phyloP scores from a whole-genome alignment of 192 early-diverging fungal species.

The Backusella australiensis region DNA sequence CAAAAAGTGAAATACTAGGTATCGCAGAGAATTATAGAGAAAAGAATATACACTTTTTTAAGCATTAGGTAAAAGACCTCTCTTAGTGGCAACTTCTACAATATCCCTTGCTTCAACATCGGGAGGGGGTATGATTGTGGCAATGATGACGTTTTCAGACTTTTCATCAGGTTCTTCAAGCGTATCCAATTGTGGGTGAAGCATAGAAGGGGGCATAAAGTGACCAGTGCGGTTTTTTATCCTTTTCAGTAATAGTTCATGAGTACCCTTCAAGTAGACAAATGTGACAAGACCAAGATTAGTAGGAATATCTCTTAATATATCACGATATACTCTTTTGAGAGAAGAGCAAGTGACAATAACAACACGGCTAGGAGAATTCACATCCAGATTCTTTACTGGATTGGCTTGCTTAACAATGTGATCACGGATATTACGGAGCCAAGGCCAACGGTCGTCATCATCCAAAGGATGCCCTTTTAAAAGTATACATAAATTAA shows the following conservation, averaged over 20 bases:
- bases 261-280: constrained; percentile 55
- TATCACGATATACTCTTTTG: constrained; percentile 57
- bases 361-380: constrained; percentile 29
- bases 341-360: constrained; percentile 67
- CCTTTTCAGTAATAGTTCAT: constrained; percentile 42
- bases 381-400: constrained; percentile 14
- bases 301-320: constrained; percentile 39
- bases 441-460: constrained; percentile 68
- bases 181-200: constrained; percentile 63
- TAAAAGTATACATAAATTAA: neutral
- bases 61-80: neutral
- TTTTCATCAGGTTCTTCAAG: constrained; percentile 48
- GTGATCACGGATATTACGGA: constrained; percentile 41
- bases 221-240: constrained; percentile 47
- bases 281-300: constrained; percentile 40
- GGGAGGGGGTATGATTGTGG: constrained; percentile 13
- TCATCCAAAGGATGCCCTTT: constrained; percentile 48
- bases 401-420: constrained; percentile 29
- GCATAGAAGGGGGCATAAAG: constrained; percentile 49
- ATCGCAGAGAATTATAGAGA: neutral
- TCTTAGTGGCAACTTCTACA: neutral
- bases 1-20: neutral
- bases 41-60: neutral
- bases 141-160: constrained; percentile 30
- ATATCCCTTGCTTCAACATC: neutral